Evolutionary conservation across 2,329 filamentous ascomycete species (phyloP).

Genomic region (Ascochyta rabiei): DNA sequence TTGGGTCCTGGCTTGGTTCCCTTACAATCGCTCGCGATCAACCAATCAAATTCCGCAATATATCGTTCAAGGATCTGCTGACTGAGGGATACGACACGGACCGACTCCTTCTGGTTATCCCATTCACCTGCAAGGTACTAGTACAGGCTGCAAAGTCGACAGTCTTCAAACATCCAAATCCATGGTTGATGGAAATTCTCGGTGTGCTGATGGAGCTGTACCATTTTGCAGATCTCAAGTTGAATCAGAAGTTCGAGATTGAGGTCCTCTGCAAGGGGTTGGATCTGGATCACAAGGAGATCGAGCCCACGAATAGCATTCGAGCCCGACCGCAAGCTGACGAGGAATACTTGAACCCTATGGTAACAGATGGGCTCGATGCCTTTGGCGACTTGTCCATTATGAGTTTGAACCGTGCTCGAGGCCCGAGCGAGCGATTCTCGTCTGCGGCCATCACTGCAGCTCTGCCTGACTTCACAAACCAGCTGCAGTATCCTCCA

Average conservation of each 20-base stretch:
- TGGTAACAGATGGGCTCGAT: slow-evolving; percentile 71
- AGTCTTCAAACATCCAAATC: slow-evolving; percentile 92
- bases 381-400: slow-evolving; percentile 79
- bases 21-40: slow-evolving; percentile 92
- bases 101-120: slow-evolving; percentile 87
- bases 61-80: slow-evolving; percentile 94
- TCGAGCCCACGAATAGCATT: slow-evolving; percentile 86
- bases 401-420: slow-evolving; percentile 66
- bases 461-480: slow-evolving; percentile 81
- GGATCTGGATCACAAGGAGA: slow-evolving; percentile 87
- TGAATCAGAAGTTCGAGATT: slow-evolving; percentile 98
- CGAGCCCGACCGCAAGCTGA: slow-evolving; percentile 74
- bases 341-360: slow-evolving; percentile 58
- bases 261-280: slow-evolving; percentile 95
- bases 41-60: slow-evolving; percentile 94
- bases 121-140: slow-evolving; percentile 96
- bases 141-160: slow-evolving; percentile 82
- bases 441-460: slow-evolving; percentile 79
- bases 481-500: slow-evolving; percentile 75
- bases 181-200: slow-evolving; percentile 97
- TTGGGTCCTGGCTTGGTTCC: slow-evolving; percentile 91
- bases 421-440: slow-evolving; percentile 72
- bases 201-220: slow-evolving; percentile 91
- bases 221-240: slow-evolving; percentile 87
- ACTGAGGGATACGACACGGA: slow-evolving; percentile 94